Evolutionary conservation across 2,329 filamentous ascomycete species (phyloP).

Genomic region (Trichoderma pleuroti): DNA sequence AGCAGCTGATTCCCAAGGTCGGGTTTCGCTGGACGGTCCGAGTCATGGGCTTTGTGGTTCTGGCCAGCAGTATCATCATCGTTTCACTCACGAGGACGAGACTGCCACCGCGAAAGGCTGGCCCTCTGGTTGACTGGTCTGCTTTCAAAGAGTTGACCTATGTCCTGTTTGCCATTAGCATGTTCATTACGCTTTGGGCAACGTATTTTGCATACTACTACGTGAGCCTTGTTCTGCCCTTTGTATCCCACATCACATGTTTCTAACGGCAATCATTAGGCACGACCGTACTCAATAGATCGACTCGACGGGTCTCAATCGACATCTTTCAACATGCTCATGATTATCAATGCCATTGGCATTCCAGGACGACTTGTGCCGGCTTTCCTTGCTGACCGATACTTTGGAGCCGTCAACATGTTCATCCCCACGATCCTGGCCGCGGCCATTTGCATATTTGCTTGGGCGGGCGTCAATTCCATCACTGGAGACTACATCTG

Average conservation of each 20-base stretch:
- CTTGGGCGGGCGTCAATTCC: slow-evolving; percentile 51
- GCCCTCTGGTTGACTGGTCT: slow-evolving; percentile 47
- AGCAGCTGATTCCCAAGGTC: slow-evolving; percentile 54
- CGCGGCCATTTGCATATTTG: slow-evolving; percentile 43
- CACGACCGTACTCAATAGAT: slow-evolving; percentile 39
- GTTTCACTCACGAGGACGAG: slow-evolving; percentile 45
- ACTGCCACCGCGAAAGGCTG: slow-evolving; percentile 46
- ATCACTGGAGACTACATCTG: slow-evolving; percentile 50
- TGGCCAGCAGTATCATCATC: slow-evolving; percentile 42
- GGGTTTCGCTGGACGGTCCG: slow-evolving; percentile 66
- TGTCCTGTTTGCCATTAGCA: slow-evolving; percentile 32
- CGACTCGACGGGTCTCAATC: slow-evolving; percentile 45
- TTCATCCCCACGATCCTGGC: slow-evolving; percentile 50
- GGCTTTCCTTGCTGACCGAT: slow-evolving; percentile 52
- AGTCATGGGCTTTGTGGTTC: slow-evolving; percentile 56
- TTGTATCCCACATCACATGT: background rate
- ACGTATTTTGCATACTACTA: slow-evolving; percentile 51
- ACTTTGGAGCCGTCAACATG: slow-evolving; percentile 53
- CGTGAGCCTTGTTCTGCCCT: slow-evolving; percentile 26
- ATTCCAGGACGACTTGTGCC: slow-evolving; percentile 54
- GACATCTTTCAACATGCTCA: slow-evolving; percentile 54
- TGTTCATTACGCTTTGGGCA: slow-evolving; percentile 45
- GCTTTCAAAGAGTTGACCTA: slow-evolving; percentile 51
- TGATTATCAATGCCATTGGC: slow-evolving; percentile 58
- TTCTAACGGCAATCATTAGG: slow-evolving; percentile 26